Base-by-base conservation (phyloP, 345 rosid genomes). In the Gossypium rotundifolium region DNA sequence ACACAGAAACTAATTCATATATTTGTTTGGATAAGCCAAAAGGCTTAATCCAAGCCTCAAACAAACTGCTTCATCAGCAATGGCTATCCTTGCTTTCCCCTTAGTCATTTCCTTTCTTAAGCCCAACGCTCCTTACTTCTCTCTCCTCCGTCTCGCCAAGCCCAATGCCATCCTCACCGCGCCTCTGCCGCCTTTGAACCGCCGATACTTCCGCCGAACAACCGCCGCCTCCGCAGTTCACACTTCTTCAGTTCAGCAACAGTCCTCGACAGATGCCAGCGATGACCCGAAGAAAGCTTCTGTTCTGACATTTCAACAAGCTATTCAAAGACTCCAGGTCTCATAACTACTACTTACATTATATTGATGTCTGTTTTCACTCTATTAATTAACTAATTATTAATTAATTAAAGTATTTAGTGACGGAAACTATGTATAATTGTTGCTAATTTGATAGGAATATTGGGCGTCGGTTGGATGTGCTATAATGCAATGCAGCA, bases 381-480 rank as follows among this genome's bases (percentile, higher is more conserved):
- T 55, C 22, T 64, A 13, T 20, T n/a, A 5, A 5, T 33, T 33
- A 33, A 33, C 40, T 33, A 33, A 33, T 33, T 33, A 5, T 33
- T 33, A 33, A 33, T 33, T 33, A 10, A 7, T 60, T 45, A 6
- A 22, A 8, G 63, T 61, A 18, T 25, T 11, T 3, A 2, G 22
- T 12, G 52, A 45, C 65, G 9, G 2, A 46, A 13, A 64, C 38
- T 60, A 16, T 22, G 53, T 29, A 33, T 48, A 33, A 33, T 78
- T 46, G 9, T 62, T 48, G 20, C 38, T n/a, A 52, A 29, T 66
- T 75, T 52, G 76, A 52, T 70, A 93, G 97, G 95, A 94, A 78
- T 92, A 94, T 79, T 94, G 98, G 98, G 97, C 97, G 66, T 94
- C 98, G 13, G 97, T 89, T 42, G 98, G 98, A 76, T 94, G 98